These are phyloP conservation scores for Cyberlindnera subsufficiens DNA, from an alignment of 805 yeast species.

Conservation along the genomic window DNA sequence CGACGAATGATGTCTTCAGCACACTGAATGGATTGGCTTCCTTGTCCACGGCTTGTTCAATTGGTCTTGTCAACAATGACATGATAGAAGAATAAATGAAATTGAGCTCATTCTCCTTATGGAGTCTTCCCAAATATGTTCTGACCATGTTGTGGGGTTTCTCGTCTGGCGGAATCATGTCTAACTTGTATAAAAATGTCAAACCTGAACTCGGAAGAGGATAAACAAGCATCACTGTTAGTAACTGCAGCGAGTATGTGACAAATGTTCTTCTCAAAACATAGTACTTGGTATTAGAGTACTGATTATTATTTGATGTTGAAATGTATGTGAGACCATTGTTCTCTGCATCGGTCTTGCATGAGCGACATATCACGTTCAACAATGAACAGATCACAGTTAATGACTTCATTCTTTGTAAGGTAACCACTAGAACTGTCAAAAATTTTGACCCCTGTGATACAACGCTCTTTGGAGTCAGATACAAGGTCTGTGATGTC, in stretches of 20 bases:
- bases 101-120: constrained; percentile 48
- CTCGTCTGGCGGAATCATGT: constrained; percentile 22
- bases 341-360: constrained; percentile 32
- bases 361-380: constrained; percentile 54
- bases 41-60: constrained; percentile 31
- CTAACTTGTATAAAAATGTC: constrained; percentile 29
- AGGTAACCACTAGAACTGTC: constrained; percentile 44
- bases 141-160: constrained; percentile 45
- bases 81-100: constrained; percentile 44
- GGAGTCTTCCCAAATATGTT: constrained; percentile 44
- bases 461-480: constrained; percentile 34
- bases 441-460: constrained; percentile 55
- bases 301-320: constrained; percentile 12
- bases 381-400: constrained; percentile 63
- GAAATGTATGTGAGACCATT: constrained; percentile 39
- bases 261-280: constrained; percentile 43
- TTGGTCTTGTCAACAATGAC: constrained; percentile 40
- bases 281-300: constrained; percentile 17
- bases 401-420: constrained; percentile 41
- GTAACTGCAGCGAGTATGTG: constrained; percentile 53
- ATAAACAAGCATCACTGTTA: constrained; percentile 56
- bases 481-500: constrained; percentile 57
- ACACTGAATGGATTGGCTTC: constrained; percentile 31
- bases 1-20: constrained; percentile 15
- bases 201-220: constrained; percentile 49